phyloP scores from a whole-genome alignment of 1,284 basidiomycete genomes.

The Trametes pubescens region DNA sequence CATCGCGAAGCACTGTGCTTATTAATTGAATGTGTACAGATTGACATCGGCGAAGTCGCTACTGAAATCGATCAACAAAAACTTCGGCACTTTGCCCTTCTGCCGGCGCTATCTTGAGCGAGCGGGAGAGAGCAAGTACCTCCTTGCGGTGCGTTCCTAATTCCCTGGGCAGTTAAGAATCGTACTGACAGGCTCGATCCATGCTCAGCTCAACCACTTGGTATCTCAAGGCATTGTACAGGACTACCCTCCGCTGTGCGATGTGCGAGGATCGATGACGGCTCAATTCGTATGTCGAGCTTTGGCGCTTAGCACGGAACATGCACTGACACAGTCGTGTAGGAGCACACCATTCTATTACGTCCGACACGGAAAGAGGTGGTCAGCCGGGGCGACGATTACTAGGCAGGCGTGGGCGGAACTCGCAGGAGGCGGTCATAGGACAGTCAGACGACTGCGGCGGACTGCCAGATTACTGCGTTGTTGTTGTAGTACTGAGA shows the following conservation, averaged over 20 bases:
- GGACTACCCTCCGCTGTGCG: slow-evolving; percentile 92
- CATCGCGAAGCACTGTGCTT: not conserved
- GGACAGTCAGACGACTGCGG: slow-evolving; percentile 17
- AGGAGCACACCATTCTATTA: slow-evolving; percentile 94
- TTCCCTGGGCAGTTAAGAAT: slow-evolving; percentile 4
- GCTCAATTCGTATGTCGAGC: slow-evolving; percentile 83
- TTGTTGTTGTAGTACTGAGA: slow-evolving; percentile 13
- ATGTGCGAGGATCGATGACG: slow-evolving; percentile 86
- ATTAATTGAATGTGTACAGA: slow-evolving; percentile 49
- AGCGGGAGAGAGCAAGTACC: slow-evolving; percentile 93
- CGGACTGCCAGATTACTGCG: slow-evolving; percentile 17
- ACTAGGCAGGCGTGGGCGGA: slow-evolving; percentile 44
- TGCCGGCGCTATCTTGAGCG: slow-evolving; percentile 96
- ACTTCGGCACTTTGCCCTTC: slow-evolving; percentile 96
- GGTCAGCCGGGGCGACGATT: slow-evolving; percentile 94
- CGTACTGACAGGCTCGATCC: slow-evolving; percentile 20
- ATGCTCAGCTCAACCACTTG: slow-evolving; percentile 82
- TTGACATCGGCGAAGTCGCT: slow-evolving; percentile 88
- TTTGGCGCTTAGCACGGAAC: not conserved
- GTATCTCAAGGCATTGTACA: slow-evolving; percentile 90
- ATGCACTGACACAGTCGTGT: slow-evolving; percentile 14
- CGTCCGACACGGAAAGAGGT: slow-evolving; percentile 91
- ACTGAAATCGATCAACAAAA: slow-evolving; percentile 89
- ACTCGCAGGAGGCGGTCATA: slow-evolving; percentile 12
- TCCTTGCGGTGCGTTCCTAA: slow-evolving; percentile 77